Base-by-base conservation (phyloP, 257 asterid genomes). In the Solanum corneliomulleri region DNA sequence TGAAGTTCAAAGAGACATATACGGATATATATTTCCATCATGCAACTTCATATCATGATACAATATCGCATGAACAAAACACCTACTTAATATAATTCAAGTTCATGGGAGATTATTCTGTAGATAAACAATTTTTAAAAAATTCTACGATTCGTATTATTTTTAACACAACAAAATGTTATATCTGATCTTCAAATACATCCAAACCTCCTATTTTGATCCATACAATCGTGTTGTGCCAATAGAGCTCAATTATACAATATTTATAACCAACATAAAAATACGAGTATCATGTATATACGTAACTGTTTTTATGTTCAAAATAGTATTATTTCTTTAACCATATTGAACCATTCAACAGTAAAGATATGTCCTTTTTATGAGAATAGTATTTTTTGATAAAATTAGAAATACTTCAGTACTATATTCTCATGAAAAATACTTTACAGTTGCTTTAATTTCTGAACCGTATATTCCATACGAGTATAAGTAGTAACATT, bases 41-140 rank as follows among this genome's bases (percentile, higher is more conserved):
- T 33, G 4, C 35, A 1, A 33, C 0, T 33, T 33, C 0, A 33
- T 33, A 33, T 33, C 35, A 33, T 33, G 5, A 4, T 0, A 33
- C 4, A 33, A 0, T 5, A 37, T 37, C 1, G 39, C 39, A 37
- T 37, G 7, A 6, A 37, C 7, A 37, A 37, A 37, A 37, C 0
- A 37, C 7, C 2, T 5, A 37, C 0, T 37, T 35, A 35, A 35
- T 35, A 1, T 35, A 35, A 37, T 37, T 37, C 7, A 37, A 37
- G 7, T 37, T 37, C 0, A 37, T 35, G 0, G 1, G 1, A 35
- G 1, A 33, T 37, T 37, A 37, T 37, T 37, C 0, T 37, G 39
- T 5, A 37, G 2, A 37, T 37, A 37, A 37, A 37, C 1, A 37
- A 37, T 37, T 37, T 35, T 37, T 1, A 37, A 37, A 37, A 42